A percentile compares a stretch with the other conserved stretches of the same genome.
Conservation (phyloP, 108 stramenopile species). For the Aurantiochytrium sp. region DNA sequence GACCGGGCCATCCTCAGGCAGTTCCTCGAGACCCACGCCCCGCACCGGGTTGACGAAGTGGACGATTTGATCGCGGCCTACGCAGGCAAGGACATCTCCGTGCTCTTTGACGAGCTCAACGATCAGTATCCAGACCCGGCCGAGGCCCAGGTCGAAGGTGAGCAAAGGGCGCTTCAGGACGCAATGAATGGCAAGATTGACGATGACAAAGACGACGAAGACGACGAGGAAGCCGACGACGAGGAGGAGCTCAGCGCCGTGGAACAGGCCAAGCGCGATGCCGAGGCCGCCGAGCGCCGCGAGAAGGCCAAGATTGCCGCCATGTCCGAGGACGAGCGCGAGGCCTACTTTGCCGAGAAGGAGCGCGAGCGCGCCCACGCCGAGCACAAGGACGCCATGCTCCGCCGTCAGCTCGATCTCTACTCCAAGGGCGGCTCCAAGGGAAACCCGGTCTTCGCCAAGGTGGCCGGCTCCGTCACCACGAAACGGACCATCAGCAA, state of each 20-base stretch:
- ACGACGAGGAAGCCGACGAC: background rate
- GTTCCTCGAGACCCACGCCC: background rate
- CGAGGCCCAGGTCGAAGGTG: conserved; percentile 5
- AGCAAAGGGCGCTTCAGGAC: background rate
- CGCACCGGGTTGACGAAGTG: conserved; percentile 29
- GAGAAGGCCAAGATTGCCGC: conserved; percentile 14
- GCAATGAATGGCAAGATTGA: conserved; percentile 10
- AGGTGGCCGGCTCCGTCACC: background rate
- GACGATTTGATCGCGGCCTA: background rate
- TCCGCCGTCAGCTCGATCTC: background rate
- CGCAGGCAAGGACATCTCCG: background rate
- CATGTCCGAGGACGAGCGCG: background rate
- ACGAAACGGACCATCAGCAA: background rate
- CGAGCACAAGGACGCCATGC: conserved; percentile 14
- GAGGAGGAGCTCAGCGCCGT: background rate
- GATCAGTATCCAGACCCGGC: conserved; percentile 5
- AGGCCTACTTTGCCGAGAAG: background rate
- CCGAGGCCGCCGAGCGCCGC: background rate
- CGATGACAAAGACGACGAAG: background rate
- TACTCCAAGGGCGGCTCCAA: background rate
- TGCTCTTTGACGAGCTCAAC: background rate
- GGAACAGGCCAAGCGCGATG: background rate
- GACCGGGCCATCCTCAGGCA: conserved; percentile 36
- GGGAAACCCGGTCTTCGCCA: background rate
- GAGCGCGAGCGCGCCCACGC: background rate